Evolutionary conservation across 495 filamentous ascomycete species (phyloP).

Genomic region (Recurvomyces mirabilis): DNA sequence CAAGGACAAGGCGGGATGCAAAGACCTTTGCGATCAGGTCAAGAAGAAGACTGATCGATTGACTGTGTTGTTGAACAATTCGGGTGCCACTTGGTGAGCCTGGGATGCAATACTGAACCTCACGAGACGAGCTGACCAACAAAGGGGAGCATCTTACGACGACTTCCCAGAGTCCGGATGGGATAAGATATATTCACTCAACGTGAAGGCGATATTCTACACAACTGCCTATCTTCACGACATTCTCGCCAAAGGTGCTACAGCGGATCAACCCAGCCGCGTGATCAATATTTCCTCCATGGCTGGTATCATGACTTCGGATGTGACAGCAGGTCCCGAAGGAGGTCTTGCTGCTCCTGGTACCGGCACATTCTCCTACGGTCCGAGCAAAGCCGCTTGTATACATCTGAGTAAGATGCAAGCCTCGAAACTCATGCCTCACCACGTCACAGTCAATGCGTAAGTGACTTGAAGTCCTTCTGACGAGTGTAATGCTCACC

Average conservation of each 20-base stretch:
- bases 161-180: conserved; percentile 29
- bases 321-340: conserved; percentile 26
- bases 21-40: conserved; percentile 20
- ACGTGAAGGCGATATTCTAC: conserved; percentile 31
- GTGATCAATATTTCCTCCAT: conserved; percentile 31
- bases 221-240: conserved; percentile 23
- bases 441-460: conserved; percentile 29
- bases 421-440: conserved; percentile 28
- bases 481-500: too few species aligned
- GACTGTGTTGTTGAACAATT: conserved; percentile 29
- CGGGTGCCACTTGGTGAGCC: conserved; percentile 25
- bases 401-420: conserved; percentile 31
- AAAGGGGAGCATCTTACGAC: conserved; percentile 27
- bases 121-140: neutral
- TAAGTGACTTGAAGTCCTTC: too few species aligned
- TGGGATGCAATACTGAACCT: neutral
- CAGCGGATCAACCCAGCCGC: conserved; percentile 21
- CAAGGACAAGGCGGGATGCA: conserved; percentile 25
- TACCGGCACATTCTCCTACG: conserved; percentile 28
- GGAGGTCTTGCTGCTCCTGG: conserved; percentile 26
- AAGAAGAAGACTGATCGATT: conserved; percentile 25
- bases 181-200: conserved; percentile 30
- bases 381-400: conserved; percentile 29
- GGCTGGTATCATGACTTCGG: conserved; percentile 28
- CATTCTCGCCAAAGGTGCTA: conserved; percentile 27